Conservation (phyloP, 106 monocot genomes). For the Dendrobium officinale region DNA sequence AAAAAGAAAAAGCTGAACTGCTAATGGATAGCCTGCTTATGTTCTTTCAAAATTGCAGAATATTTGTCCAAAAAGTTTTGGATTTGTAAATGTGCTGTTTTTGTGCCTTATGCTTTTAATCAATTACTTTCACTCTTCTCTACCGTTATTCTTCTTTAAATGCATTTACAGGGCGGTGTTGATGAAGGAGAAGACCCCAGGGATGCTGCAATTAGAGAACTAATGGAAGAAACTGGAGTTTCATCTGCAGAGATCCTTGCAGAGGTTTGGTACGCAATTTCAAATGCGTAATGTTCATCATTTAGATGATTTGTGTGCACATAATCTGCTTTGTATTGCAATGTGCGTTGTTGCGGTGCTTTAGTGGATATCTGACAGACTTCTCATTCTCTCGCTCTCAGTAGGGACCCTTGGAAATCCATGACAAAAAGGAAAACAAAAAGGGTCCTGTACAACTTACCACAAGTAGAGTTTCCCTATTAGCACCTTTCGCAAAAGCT, state of each 20-base stretch:
- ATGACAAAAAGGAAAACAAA: neutral
- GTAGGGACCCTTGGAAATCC: neutral
- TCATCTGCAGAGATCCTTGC: constrained; percentile 71
- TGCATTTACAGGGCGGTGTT: constrained; percentile 56
- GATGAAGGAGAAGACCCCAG: constrained; percentile 80
- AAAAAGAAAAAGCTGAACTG: neutral
- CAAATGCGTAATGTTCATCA: neutral
- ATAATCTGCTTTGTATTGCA: neutral
- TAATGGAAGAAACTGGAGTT: constrained; percentile 91
- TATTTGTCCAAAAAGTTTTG: neutral
- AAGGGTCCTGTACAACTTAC: neutral
- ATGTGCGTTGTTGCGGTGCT: neutral
- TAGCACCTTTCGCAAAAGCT: constrained; percentile 1
- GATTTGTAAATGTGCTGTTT: neutral
- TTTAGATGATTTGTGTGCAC: neutral
- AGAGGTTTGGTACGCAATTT: constrained; percentile 38
- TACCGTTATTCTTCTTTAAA: neutral
- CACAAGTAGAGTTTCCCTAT: neutral
- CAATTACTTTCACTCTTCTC: neutral
- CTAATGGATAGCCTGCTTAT: neutral
- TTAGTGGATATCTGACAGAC: neutral
- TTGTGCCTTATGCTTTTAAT: neutral
- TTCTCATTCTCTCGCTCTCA: neutral
- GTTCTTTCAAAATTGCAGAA: neutral
- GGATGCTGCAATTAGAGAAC: constrained; percentile 63